phyloP scores from a whole-genome alignment of 1,284 basidiomycete species.

The Tremellales sp. region DNA sequence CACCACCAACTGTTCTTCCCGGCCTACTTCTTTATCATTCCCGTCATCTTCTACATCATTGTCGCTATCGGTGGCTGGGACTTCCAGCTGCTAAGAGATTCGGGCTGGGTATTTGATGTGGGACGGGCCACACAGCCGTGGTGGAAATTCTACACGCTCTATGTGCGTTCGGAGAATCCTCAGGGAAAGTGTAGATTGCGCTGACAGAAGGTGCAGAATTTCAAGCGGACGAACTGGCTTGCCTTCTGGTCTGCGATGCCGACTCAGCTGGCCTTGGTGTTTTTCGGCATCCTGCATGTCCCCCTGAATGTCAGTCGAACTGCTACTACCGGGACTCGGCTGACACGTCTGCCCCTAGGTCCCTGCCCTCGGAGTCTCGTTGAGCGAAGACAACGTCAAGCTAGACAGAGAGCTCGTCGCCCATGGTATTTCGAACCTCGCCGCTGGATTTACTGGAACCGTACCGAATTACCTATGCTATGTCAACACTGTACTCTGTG shows the following conservation, averaged over 20 bases:
- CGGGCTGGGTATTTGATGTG: conserved; percentile 89
- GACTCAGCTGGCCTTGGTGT: conserved; percentile 46
- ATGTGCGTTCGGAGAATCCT: conserved; percentile 52
- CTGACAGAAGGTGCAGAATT: conserved; percentile 49
- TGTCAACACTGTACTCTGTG: conserved; percentile 82
- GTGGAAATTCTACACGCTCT: conserved; percentile 77
- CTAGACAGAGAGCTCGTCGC: conserved; percentile 90
- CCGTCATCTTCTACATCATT: conserved; percentile 76
- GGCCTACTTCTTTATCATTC: conserved; percentile 80
- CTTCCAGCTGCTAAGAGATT: conserved; percentile 58
- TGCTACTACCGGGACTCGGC: background rate
- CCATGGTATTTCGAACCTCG: conserved; percentile 87
- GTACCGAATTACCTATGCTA: conserved; percentile 58
- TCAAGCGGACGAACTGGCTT: conserved; percentile 58
- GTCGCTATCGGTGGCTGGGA: conserved; percentile 63
- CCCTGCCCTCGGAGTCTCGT: conserved; percentile 89
- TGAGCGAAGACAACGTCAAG: conserved; percentile 82
- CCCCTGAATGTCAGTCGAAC: conserved; percentile 65
- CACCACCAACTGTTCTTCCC: conserved; percentile 92
- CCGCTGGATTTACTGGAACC: conserved; percentile 73
- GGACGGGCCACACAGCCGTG: conserved; percentile 61
- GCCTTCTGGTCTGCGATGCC: conserved; percentile 73
- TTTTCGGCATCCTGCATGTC: conserved; percentile 75
- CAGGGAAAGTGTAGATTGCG: background rate
- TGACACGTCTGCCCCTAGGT: conserved; percentile 43